A percentile compares a stretch with the other conserved stretches of the same genome.
These are phyloP conservation scores for Picea sitchensis DNA, from an alignment of 75 land plant species.

Conservation along the genomic window DNA sequence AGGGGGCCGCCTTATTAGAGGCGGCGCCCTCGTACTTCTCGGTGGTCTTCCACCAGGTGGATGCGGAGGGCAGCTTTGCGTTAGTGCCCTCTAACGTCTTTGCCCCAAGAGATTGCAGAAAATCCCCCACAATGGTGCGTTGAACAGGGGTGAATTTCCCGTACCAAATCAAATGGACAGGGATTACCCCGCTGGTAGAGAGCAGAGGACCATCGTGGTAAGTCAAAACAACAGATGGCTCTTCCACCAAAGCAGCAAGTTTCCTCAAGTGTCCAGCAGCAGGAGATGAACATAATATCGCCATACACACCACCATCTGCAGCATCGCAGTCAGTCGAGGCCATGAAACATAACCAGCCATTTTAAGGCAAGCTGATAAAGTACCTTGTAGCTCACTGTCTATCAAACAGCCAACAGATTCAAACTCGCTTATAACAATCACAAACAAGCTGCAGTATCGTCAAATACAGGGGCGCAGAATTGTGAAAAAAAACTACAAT, in stretches of 20 bases:
- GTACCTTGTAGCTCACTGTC: no score
- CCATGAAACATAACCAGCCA: not conserved
- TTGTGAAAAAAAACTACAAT: no score
- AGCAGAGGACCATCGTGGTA: conserved; percentile 71
- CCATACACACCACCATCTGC: not conserved
- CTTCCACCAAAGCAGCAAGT: conserved; percentile 17
- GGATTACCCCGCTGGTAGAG: conserved; percentile 8
- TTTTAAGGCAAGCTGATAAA: not conserved
- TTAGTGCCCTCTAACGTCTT: conserved; percentile 15
- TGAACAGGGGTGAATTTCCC: conserved; percentile 58
- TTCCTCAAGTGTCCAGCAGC: not conserved
- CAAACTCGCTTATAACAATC: not conserved
- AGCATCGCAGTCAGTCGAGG: not conserved
- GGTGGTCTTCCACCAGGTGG: conserved; percentile 27
- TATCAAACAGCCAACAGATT: not conserved
- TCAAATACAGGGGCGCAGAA: no score
- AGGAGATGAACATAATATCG: not conserved
- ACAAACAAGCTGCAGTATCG: not conserved
- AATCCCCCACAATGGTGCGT: conserved; percentile 48
- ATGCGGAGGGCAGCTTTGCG: not conserved
- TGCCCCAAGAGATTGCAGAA: conserved; percentile 39
- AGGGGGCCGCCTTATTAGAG: no score
- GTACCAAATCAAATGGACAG: conserved; percentile 70
- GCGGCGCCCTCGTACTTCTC: conserved; percentile 18
- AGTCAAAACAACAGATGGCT: conserved; percentile 21